Evolutionary conservation across 257 asterid genomes (phyloP).

Genomic region (Buddleja alternifolia): DNA sequence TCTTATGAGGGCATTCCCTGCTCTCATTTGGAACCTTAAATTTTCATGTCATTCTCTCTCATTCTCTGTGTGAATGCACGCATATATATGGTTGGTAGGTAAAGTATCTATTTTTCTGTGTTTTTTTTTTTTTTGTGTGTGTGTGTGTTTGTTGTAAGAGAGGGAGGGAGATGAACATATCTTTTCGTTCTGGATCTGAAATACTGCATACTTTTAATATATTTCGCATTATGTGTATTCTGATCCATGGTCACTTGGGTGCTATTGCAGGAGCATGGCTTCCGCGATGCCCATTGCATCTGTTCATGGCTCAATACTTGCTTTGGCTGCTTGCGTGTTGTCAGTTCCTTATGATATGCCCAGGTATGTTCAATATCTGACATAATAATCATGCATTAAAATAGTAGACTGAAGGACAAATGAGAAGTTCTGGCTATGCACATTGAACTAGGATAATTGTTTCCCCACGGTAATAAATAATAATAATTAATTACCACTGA

Average conservation of each 20-base stretch:
- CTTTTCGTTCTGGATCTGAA: too few species aligned
- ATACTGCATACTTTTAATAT: neutral
- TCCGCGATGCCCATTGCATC: conserved; percentile 72
- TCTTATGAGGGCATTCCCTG: conserved; percentile 1
- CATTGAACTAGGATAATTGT: conserved; percentile 10
- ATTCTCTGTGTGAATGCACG: too few species aligned
- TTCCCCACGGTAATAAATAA: neutral
- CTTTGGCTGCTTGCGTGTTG: conserved; percentile 91
- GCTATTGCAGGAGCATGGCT: conserved; percentile 58
- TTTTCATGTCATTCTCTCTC: too few species aligned
- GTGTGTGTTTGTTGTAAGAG: neutral
- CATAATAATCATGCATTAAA: conserved; percentile 20
- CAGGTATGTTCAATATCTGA: conserved; percentile 52
- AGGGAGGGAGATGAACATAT: too few species aligned
- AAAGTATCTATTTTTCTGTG: neutral
- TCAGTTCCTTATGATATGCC: conserved; percentile 99
- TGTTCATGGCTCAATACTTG: conserved; percentile 88
- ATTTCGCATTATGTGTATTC: neutral
- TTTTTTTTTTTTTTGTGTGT: neutral
- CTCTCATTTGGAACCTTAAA: too few species aligned
- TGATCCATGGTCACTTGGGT: conserved; percentile 30
- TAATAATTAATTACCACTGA: neutral
- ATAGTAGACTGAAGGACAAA: neutral
- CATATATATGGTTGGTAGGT: too few species aligned
- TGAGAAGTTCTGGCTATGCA: neutral